Evolutionary conservation across 352 stramenopile genomes (phyloP).

Genomic region (Phytophthora multivora): DNA sequence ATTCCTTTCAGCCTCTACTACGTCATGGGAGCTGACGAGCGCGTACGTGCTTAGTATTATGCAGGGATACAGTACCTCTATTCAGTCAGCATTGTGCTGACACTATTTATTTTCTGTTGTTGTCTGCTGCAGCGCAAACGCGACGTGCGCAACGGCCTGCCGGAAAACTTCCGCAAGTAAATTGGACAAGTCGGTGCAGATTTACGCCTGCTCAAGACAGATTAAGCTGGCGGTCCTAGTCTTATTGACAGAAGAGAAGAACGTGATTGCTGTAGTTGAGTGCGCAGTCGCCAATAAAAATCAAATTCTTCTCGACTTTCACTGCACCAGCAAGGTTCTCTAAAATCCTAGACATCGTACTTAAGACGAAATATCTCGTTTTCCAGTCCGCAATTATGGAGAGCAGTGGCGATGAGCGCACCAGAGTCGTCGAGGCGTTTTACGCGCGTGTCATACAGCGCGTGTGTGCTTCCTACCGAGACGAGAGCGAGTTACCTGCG

Average conservation of each 20-base stretch:
- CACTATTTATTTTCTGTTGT: background rate
- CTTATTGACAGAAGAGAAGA: background rate
- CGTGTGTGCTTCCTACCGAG: conserved; percentile 50
- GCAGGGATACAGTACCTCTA: too few relatives aligned
- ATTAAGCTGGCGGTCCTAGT: background rate
- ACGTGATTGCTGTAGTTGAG: background rate
- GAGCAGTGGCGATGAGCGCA: conserved; percentile 1
- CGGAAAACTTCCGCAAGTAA: conserved; percentile 69
- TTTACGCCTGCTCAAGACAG: conserved; percentile 1
- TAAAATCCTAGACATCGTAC: conserved; percentile 5
- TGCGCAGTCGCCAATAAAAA: conserved; percentile 3
- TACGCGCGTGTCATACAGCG: conserved; percentile 67
- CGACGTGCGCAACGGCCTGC: conserved; percentile 48
- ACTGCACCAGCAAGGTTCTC: too few relatives aligned
- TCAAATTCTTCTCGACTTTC: conserved; percentile 2
- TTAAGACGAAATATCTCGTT: conserved; percentile 5
- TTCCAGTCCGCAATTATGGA: background rate
- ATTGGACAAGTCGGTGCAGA: background rate
- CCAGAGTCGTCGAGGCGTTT: conserved; percentile 48
- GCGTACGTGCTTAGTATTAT: conserved; percentile 47
- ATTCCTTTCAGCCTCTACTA: conserved; percentile 72
- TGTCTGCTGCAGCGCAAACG: conserved; percentile 43
- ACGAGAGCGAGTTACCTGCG: conserved; percentile 26
- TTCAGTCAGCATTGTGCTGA: background rate
- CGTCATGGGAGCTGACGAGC: conserved; percentile 55